Evolutionary conservation across 164 flowering plant species (phyloP).

Genomic region (Stephania japonica): DNA sequence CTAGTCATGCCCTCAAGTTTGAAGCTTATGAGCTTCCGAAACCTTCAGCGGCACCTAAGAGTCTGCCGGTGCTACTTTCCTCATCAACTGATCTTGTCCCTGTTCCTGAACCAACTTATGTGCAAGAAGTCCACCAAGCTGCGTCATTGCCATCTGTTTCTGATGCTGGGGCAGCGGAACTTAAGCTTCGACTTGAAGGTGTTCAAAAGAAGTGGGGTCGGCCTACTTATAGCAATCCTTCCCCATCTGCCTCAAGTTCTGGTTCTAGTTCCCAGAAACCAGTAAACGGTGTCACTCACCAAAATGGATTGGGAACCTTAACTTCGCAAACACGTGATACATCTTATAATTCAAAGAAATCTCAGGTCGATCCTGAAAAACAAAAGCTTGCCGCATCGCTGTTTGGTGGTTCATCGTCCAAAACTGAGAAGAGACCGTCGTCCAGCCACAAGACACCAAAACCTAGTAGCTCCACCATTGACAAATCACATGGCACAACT

Average conservation of each 20-base stretch:
- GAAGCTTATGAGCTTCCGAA: constrained; percentile 97
- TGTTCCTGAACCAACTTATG: constrained; percentile 50
- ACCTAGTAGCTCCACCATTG: constrained; percentile 25
- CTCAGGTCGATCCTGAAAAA: constrained; percentile 69
- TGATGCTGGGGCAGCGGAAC: constrained; percentile 41
- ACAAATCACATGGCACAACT: constrained; percentile 28
- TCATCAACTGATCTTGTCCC: constrained; percentile 63
- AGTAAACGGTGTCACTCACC: constrained; percentile 45
- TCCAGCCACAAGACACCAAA: constrained; percentile 47
- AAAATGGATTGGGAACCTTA: constrained; percentile 24
- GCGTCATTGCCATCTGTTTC: constrained; percentile 27
- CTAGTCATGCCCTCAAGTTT: constrained; percentile 71
- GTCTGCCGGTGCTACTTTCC: constrained; percentile 26
- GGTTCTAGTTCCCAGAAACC: constrained; percentile 35
- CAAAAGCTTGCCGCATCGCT: constrained; percentile 94
- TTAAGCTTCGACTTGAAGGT: constrained; percentile 84
- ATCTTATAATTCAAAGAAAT: constrained; percentile 44
- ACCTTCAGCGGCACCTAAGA: constrained; percentile 37
- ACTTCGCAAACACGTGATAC: constrained; percentile 38
- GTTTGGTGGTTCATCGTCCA: constrained; percentile 71
- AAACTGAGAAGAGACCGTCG: constrained; percentile 45
- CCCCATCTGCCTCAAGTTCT: constrained; percentile 40
- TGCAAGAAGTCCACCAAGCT: constrained; percentile 35
- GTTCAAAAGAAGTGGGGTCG: constrained; percentile 97
- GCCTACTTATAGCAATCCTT: constrained; percentile 56